A percentile compares a stretch with the other conserved stretches of the same genome.
Evolutionary conservation across 2,329 filamentous ascomycete genomes (phyloP).

Genomic region (Colletotrichum tamarilloi): DNA sequence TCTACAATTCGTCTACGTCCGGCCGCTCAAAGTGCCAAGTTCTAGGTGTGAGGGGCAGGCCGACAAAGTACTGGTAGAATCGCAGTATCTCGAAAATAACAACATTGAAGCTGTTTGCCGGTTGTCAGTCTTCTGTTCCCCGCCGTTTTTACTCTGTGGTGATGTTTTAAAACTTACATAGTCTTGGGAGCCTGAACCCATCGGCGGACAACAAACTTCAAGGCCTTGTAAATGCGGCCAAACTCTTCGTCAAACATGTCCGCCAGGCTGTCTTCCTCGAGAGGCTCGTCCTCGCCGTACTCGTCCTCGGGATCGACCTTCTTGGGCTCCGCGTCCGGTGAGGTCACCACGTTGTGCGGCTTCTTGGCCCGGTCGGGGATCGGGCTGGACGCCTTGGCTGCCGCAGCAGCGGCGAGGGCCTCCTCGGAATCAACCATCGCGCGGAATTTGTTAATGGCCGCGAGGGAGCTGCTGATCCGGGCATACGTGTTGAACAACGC

Average conservation of each 20-base stretch:
- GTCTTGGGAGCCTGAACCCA: slow-evolving; percentile 78
- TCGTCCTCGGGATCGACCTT: slow-evolving; percentile 48
- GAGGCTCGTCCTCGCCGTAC: slow-evolving; percentile 45
- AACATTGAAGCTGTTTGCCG: slow-evolving; percentile 53
- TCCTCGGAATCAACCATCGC: slow-evolving; percentile 58
- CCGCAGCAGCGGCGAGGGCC: slow-evolving; percentile 40
- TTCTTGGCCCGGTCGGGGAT: slow-evolving; percentile 53
- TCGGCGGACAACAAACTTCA: slow-evolving; percentile 73
- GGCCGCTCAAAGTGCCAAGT: slow-evolving; percentile 59
- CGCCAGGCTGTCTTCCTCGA: slow-evolving; percentile 52
- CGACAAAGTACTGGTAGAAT: slow-evolving; percentile 62
- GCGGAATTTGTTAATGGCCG: slow-evolving; percentile 79
- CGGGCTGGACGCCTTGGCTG: slow-evolving; percentile 38
- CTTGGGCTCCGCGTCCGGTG: slow-evolving; percentile 37
- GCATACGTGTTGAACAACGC: slow-evolving; percentile 95
- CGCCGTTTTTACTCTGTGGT: not conserved
- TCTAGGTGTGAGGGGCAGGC: slow-evolving; percentile 61
- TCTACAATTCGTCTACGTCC: slow-evolving; percentile 60
- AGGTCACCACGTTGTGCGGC: slow-evolving; percentile 53
- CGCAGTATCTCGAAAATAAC: slow-evolving; percentile 57
- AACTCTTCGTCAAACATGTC: slow-evolving; percentile 75
- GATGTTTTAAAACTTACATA: slow-evolving; percentile 68
- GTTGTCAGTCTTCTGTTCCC: not conserved
- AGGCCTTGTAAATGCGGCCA: slow-evolving; percentile 68
- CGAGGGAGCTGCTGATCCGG: slow-evolving; percentile 83